phyloP scores from a whole-genome alignment of 106 monocot species.

The Iris macrosiphon region DNA sequence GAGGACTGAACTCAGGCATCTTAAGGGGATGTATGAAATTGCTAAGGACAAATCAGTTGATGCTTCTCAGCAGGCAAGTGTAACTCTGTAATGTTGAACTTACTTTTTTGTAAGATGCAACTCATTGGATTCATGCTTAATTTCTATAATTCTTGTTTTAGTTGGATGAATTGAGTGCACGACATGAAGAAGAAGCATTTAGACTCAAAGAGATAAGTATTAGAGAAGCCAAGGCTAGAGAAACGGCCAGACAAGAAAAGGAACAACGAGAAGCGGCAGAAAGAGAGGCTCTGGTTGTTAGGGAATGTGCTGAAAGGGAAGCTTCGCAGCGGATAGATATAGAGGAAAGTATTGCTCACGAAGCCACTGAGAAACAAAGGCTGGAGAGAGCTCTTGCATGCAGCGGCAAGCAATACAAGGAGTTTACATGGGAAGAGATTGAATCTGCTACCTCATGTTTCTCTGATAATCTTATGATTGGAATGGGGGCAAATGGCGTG shows the following conservation, averaged over 20 bases:
- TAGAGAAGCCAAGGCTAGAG: slow-evolving; percentile 30
- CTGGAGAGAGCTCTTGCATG: slow-evolving; percentile 14
- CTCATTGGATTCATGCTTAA: not conserved
- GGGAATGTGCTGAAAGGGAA: slow-evolving; percentile 35
- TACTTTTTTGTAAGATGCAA: not conserved
- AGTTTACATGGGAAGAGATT: slow-evolving; percentile 74
- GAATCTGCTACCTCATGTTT: slow-evolving; percentile 63
- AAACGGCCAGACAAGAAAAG: slow-evolving; percentile 30
- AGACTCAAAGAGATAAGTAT: slow-evolving; percentile 34
- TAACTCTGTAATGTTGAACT: not conserved
- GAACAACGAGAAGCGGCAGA: slow-evolving; percentile 40
- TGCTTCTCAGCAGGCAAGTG: slow-evolving; percentile 37
- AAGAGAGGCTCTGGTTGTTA: slow-evolving; percentile 32
- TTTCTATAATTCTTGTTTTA: slow-evolving; percentile 3
- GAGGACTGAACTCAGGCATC: slow-evolving; percentile 33
- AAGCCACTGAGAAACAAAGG: slow-evolving; percentile 28
- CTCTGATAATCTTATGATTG: slow-evolving; percentile 46
- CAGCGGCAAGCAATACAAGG: slow-evolving; percentile 26
- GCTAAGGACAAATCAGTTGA: slow-evolving; percentile 26
- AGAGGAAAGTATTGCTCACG: slow-evolving; percentile 29
- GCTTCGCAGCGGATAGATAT: slow-evolving; percentile 18
- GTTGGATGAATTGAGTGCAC: slow-evolving; percentile 35
- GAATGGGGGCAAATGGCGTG: slow-evolving; percentile 63
- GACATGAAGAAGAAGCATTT: slow-evolving; percentile 28
- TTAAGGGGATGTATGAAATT: slow-evolving; percentile 16